These are phyloP conservation scores for Cytospora leucostoma DNA, from an alignment of 2,329 filamentous ascomycete genomes.

Conservation along the genomic window DNA sequence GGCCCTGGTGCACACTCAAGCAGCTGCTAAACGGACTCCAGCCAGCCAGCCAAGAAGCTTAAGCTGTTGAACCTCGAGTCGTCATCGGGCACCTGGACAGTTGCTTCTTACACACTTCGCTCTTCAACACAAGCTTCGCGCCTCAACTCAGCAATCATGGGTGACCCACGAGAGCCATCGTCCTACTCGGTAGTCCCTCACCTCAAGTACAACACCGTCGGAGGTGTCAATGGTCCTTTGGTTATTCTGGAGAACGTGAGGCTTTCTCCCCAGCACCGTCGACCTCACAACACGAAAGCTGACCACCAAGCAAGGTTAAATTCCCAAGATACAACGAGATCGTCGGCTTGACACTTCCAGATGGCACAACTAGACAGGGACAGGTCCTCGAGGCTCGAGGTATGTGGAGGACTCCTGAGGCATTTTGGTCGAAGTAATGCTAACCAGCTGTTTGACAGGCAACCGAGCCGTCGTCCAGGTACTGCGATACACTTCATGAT, in stretches of 20 bases:
- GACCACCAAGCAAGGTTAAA: constrained; percentile 71
- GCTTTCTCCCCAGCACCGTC: constrained; percentile 15
- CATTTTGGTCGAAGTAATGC: constrained; percentile 14
- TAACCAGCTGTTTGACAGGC: constrained; percentile 53
- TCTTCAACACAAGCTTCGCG: constrained; percentile 7
- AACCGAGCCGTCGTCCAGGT: constrained; percentile 95
- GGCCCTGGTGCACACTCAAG: not conserved
- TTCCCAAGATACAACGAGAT: constrained; percentile 98
- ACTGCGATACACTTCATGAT: constrained; percentile 34
- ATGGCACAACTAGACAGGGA: constrained; percentile 90
- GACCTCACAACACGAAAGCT: constrained; percentile 31
- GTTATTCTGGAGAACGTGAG: constrained; percentile 90
- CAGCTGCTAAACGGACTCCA: not conserved
- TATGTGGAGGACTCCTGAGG: constrained; percentile 43
- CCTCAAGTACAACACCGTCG: constrained; percentile 96
- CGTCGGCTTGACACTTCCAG: constrained; percentile 89
- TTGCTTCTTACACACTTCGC: constrained; percentile 3
- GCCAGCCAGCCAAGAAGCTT: not conserved
- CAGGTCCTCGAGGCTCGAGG: constrained; percentile 98
- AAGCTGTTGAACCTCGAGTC: constrained; percentile 16
- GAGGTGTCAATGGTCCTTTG: constrained; percentile 95
- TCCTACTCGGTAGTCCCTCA: constrained; percentile 62
- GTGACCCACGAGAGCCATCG: constrained; percentile 58
- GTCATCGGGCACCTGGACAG: constrained; percentile 17
- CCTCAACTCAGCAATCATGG: constrained; percentile 42